Percentiles rank a stretch among this genome's conserved stretches.
Evolutionary conservation across 352 stramenopile genomes (phyloP).

Genomic region (Globisporangium irregulare): DNA sequence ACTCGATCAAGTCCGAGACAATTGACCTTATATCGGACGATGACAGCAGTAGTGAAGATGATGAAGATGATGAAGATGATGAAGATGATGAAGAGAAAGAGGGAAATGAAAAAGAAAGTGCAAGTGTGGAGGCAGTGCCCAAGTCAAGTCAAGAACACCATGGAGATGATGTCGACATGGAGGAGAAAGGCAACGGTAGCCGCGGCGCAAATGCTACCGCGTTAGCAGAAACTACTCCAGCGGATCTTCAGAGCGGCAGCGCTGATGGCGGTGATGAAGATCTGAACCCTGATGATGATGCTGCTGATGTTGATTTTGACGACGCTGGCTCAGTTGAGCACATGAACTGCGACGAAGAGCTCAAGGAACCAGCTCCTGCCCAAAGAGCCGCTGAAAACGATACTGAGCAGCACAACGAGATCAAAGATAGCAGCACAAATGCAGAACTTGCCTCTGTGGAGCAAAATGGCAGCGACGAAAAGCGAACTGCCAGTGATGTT

Average conservation of each 20-base stretch:
- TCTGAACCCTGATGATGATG: neutral
- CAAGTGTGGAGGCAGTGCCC: neutral
- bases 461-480: neutral
- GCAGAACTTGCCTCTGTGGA: neutral
- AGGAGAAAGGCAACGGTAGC: neutral
- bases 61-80: neutral
- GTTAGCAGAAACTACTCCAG: neutral
- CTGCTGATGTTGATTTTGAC: neutral
- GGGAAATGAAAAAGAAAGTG: neutral
- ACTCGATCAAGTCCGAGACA: slow-evolving; percentile 4
- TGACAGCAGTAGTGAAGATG: slow-evolving; percentile 5
- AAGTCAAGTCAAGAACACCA: neutral
- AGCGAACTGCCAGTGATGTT: neutral
- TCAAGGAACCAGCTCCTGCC: neutral
- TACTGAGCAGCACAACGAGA: neutral
- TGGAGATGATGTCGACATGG: slow-evolving; percentile 1
- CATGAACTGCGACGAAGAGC: neutral
- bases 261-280: neutral
- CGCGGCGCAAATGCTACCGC: neutral
- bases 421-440: neutral
- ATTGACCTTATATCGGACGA: slow-evolving; percentile 16
- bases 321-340: neutral
- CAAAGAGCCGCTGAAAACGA: neutral
- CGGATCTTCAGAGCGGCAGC: neutral
- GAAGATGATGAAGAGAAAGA: neutral